Evolutionary conservation across 495 filamentous ascomycete species (phyloP).

Genomic region (Tricharina praecox): DNA sequence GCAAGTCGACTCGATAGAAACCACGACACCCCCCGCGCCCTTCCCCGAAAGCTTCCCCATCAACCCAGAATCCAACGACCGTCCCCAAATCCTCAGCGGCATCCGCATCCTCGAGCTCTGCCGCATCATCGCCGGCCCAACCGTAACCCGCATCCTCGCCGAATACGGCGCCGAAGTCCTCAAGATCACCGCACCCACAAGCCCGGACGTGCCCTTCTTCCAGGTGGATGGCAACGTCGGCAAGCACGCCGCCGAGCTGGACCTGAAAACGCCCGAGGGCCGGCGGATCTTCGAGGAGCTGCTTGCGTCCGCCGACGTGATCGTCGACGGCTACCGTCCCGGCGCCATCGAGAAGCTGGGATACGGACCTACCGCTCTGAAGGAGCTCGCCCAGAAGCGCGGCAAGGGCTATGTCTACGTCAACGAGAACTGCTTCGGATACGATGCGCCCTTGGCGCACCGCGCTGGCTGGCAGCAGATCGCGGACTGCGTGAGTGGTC

Average conservation of each 20-base stretch:
- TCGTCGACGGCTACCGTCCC: constrained; percentile 53
- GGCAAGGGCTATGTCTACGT: constrained; percentile 53
- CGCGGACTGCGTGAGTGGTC: constrained; percentile 42
- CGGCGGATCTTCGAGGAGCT: constrained; percentile 41
- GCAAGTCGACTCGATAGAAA: constrained; percentile 35
- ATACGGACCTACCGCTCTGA: constrained; percentile 35
- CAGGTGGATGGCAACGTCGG: constrained; percentile 65
- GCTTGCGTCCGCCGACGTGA: constrained; percentile 28
- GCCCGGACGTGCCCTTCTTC: constrained; percentile 64
- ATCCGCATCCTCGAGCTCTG: constrained; percentile 52
- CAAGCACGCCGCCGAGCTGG: constrained; percentile 34
- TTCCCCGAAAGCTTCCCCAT: constrained; percentile 31
- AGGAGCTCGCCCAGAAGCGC: constrained; percentile 25
- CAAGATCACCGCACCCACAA: constrained; percentile 50
- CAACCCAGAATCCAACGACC: constrained; percentile 28
- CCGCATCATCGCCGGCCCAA: constrained; percentile 46
- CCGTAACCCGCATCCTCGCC: constrained; percentile 46
- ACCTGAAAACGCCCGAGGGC: constrained; percentile 40
- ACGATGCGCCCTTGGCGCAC: constrained; percentile 33
- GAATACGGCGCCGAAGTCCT: constrained; percentile 50
- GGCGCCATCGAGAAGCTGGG: constrained; percentile 49
- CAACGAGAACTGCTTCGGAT: constrained; percentile 57
- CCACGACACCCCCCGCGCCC: constrained; percentile 36
- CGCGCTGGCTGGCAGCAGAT: constrained; percentile 45
- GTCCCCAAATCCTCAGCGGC: constrained; percentile 34